Percentiles rank a stretch among this genome's conserved stretches.
Conservation (phyloP, 441 rosid species). For the Populus tomentosa region DNA sequence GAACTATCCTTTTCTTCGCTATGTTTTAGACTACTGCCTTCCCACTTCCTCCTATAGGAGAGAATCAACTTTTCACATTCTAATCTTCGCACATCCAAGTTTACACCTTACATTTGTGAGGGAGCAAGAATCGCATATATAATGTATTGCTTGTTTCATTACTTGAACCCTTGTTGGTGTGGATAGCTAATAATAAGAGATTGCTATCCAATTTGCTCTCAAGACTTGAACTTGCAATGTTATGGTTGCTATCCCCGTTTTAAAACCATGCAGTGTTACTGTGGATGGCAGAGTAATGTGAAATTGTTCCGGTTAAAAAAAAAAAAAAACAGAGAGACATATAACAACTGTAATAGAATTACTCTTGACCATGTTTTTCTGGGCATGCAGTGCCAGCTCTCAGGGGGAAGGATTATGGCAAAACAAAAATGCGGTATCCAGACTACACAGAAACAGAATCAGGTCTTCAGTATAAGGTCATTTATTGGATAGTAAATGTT, state of each 20-base stretch:
- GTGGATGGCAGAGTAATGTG: not conserved
- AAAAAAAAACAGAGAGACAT: not conserved
- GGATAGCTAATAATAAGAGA: no score
- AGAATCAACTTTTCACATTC: no score
- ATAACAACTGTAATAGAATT: not conserved
- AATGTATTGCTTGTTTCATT: no score
- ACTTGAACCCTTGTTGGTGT: no score
- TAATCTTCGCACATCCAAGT: no score
- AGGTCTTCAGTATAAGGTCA: slow-evolving; percentile 95
- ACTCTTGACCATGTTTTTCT: slow-evolving; percentile 2
- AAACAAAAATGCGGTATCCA: slow-evolving; percentile 82
- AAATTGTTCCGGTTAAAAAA: not conserved
- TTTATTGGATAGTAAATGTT: slow-evolving; percentile 4
- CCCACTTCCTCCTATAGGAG: no score
- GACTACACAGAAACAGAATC: slow-evolving; percentile 76
- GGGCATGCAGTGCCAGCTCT: slow-evolving; percentile 79
- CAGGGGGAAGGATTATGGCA: slow-evolving; percentile 92
- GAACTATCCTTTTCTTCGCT: no score
- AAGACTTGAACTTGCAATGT: not conserved
- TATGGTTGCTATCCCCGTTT: not conserved
- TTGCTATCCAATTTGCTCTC: no score
- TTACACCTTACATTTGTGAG: no score
- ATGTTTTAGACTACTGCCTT: no score
- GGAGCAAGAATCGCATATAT: no score
- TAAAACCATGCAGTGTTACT: not conserved